Percentiles rank a stretch among this genome's conserved stretches.
Evolutionary conservation across 2,329 filamentous ascomycete species (phyloP).

Genomic region (Blastomyces percursus): DNA sequence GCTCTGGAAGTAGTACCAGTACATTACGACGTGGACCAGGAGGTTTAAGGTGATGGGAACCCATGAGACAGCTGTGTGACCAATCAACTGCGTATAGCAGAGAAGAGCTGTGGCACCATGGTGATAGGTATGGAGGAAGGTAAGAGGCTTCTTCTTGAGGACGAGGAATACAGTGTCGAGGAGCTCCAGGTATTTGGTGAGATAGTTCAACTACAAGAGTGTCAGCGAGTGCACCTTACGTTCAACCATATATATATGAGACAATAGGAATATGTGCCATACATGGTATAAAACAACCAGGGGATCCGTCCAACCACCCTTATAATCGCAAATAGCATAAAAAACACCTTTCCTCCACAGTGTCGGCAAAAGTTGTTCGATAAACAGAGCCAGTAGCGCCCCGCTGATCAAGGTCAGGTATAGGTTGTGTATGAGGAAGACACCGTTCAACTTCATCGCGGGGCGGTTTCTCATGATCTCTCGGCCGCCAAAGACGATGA

Average conservation of each 20-base stretch:
- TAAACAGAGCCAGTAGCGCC: conserved; percentile 63
- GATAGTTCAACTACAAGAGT: conserved; percentile 63
- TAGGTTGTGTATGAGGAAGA: conserved; percentile 89
- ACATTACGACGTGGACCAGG: conserved; percentile 88
- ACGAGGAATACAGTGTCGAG: conserved; percentile 87
- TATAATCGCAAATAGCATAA: conserved; percentile 59
- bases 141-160: conserved; percentile 94
- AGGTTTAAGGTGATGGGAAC: conserved; percentile 80
- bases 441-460: conserved; percentile 66
- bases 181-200: conserved; percentile 88
- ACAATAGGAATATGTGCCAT: conserved; percentile 29
- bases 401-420: conserved; percentile 71
- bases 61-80: conserved; percentile 80
- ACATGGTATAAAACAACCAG: conserved; percentile 88
- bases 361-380: conserved; percentile 77
- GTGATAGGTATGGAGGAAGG: conserved; percentile 95
- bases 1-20: conserved; percentile 98
- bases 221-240: conserved; percentile 28
- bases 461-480: conserved; percentile 74
- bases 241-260: neutral
- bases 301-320: conserved; percentile 79
- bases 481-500: conserved; percentile 76
- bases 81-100: conserved; percentile 87
- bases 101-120: conserved; percentile 85
- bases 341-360: conserved; percentile 68